Evolutionary conservation across 2,329 filamentous ascomycete genomes (phyloP), one percentile per base, ranked within the genome.

Genomic region (Fusarium sp.): DNA sequence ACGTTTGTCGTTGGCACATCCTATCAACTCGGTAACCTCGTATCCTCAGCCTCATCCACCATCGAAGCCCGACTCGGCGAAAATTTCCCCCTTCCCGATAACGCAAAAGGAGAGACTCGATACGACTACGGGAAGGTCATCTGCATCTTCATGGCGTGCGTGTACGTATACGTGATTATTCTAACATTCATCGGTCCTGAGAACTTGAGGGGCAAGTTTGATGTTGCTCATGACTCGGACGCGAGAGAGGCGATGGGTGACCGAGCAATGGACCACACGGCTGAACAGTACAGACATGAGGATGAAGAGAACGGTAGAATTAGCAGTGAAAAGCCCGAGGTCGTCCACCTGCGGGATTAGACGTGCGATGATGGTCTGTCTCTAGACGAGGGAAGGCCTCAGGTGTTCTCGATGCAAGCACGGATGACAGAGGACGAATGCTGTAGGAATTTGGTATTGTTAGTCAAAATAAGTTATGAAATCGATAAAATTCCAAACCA

Each of bases 111-210:
- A 1, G 76, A 79, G 31, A 77, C 79, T 45, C 82, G 90, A 5
- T 93, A 90, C 76, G 81, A 92, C 60, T 96, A 96, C 70, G 93
- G 92, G 37, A 90, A 90, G 71, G 93, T 96, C 11, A 95, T 97
- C 67, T 93, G 90, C 75, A 96, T 96, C 74, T 97, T 97, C 79
- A 94, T 97, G 91, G 94, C 85, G 2, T 93, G 90, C 70, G 93
- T 96, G 2, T 97, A 86, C 70, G 84, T 74, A 25, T 89, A 88
- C 61, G 81, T 87, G n/a, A 83, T 89, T 36, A 2, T 88, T 8
- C 75, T 93, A 54, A 90, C 89, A 0, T 76, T 92, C 11, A 41
- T 92, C 5, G 91, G 91, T 0, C 85, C 85, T 2, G 85, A 88
- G 78, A 81, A 85, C 58, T 72, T 87, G 52, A 75, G 79, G 33